Percentiles rank a stretch among this genome's conserved stretches.
Conservation (phyloP, 768 basidiomycete species). For the Suillus occidentalis region DNA sequence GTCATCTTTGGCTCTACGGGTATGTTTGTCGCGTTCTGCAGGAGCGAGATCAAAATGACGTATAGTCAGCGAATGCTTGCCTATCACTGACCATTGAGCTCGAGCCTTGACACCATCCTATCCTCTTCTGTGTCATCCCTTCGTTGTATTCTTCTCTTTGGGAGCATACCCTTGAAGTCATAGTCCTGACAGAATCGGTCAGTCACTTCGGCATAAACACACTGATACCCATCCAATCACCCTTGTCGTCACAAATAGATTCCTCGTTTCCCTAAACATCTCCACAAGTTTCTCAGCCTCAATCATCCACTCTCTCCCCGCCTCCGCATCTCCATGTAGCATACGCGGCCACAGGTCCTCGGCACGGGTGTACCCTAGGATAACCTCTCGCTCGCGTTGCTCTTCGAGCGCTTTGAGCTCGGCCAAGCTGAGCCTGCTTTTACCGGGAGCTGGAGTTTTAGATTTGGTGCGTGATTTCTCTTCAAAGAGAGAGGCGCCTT, state of each 20-base stretch:
- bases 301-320: constrained; percentile 72
- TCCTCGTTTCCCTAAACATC: constrained; percentile 83
- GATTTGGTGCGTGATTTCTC: constrained; percentile 46
- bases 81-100: constrained; percentile 60
- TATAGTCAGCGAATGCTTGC: background rate
- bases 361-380: constrained; percentile 56
- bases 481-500: constrained; percentile 58
- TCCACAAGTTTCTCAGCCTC: constrained; percentile 88
- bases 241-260: constrained; percentile 75
- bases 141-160: constrained; percentile 41
- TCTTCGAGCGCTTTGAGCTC: constrained; percentile 64
- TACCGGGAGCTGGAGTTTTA: constrained; percentile 37
- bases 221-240: constrained; percentile 46
- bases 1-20: constrained; percentile 48
- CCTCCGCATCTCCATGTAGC: constrained; percentile 44
- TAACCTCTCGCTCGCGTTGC: constrained; percentile 64
- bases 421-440: constrained; percentile 52
- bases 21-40: constrained; percentile 57
- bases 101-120: constrained; percentile 71
- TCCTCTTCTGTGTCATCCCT: constrained; percentile 63
- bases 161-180: constrained; percentile 73
- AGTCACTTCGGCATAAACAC: background rate
- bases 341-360: constrained; percentile 63
- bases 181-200: constrained; percentile 36
- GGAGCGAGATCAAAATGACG: background rate